Evolutionary conservation across 176 grass and related monocot species (phyloP), one percentile per base, ranked within the genome.

Genomic region (Thinopyrum elongatum): DNA sequence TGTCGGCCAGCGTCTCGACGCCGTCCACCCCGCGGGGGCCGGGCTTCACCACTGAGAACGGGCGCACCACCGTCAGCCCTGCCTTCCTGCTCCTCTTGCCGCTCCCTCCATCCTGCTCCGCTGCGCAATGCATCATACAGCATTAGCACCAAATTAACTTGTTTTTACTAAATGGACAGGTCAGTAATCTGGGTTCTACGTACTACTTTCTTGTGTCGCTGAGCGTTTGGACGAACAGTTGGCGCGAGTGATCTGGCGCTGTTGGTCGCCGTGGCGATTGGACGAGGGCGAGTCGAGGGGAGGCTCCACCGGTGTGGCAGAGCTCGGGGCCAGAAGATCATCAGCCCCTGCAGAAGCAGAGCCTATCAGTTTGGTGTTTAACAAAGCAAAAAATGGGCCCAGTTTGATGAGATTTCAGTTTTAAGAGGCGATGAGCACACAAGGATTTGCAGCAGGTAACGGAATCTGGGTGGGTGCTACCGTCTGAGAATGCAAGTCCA

Each of bases 41-140:
- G 16, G 94, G 89, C 78, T 83, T 95, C 91, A 95, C 86, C 89
- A 91, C 88, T 30, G 72, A 31, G 73, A 95, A 95, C 14, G 94
- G 94, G 33, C 60, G 84, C 60, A 81, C 78, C 53, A 91, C 84
- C 28, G 88, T 44, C 8, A 38, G 25, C 5, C 70, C 51, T 44
- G 25, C 7, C 21, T 4, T 49, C 73, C 76, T 72, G 28, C 84
- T 74, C 80, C 35, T 88, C 79, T 89, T 88, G 71, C 39, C 39
- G 17, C 57, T 17, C 23, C 41, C 44, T 10, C 2, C 6, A 8
- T 53, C 79, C 7, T 8, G 7, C 16, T 53, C 49, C 7, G 33
- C 89, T 90, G 80, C 11, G 4, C 16, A 65, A 85, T 3, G 49
- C 66, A 68, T 49, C 71, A 7, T 28, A 4, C 51, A 5, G 5